Evolutionary conservation across 2,329 filamentous ascomycete species (phyloP).

Genomic region (Monosporascus sp.): DNA sequence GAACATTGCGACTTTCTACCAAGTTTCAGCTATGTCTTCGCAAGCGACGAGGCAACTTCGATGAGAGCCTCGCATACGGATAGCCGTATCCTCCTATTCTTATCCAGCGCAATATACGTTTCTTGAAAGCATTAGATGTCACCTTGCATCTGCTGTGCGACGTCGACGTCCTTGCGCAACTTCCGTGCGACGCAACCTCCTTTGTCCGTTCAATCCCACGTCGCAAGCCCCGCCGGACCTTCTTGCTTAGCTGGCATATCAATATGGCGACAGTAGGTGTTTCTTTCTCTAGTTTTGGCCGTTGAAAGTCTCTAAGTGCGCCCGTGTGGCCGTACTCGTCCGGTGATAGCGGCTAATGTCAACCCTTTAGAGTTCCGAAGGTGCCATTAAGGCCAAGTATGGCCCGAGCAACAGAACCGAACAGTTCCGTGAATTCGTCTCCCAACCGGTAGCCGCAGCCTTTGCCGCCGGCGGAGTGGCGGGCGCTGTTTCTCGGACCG

Average conservation of each 20-base stretch:
- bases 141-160: neutral
- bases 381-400: slow-evolving; percentile 24
- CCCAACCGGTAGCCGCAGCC: slow-evolving; percentile 81
- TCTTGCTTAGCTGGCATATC: slow-evolving; percentile 11
- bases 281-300: slow-evolving; percentile 3
- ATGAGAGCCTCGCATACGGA: neutral
- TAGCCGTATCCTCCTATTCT: neutral
- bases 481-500: slow-evolving; percentile 93
- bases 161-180: neutral
- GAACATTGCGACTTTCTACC: no score
- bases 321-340: neutral
- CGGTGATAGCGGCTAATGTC: slow-evolving; percentile 11
- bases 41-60: neutral
- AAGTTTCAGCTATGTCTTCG: neutral
- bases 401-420: slow-evolving; percentile 20
- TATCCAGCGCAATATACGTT: neutral
- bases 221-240: slow-evolving; percentile 3
- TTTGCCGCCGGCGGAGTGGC: slow-evolving; percentile 93
- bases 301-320: neutral
- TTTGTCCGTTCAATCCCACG: slow-evolving; percentile 3
- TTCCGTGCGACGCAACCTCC: slow-evolving; percentile 10
- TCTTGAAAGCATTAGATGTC: slow-evolving; percentile 10
- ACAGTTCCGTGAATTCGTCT: slow-evolving; percentile 49
- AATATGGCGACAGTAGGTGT: slow-evolving; percentile 35
- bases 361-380: slow-evolving; percentile 17